phyloP scores from a whole-genome alignment of 2,329 filamentous ascomycete genomes.

The Sporothrix dimorphospora region DNA sequence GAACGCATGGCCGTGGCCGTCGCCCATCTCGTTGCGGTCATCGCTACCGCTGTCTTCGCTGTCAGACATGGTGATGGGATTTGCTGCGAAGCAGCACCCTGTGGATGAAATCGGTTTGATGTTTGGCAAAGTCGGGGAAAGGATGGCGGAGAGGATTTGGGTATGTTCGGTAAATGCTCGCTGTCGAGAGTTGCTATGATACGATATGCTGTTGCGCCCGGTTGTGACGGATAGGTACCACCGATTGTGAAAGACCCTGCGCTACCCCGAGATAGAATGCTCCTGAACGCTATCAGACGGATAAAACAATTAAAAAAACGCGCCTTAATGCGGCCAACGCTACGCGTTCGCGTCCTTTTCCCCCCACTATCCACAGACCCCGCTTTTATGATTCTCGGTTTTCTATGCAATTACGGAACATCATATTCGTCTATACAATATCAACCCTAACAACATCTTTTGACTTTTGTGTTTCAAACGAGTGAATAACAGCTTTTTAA shows the following conservation, averaged over 20 bases:
- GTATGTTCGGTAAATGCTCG: not conserved
- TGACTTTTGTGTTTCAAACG: not conserved
- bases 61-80: not conserved
- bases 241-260: not conserved
- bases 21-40: not conserved
- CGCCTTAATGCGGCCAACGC: not conserved
- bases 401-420: not conserved
- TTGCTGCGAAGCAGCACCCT: not conserved
- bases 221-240: not conserved
- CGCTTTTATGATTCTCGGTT: not conserved
- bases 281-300: not conserved
- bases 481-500: not conserved
- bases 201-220: not conserved
- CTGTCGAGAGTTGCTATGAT: not conserved
- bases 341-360: not conserved
- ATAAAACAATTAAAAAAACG: conserved; percentile 11
- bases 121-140: not conserved
- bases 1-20: not conserved
- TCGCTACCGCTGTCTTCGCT: conserved; percentile 7
- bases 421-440: not conserved
- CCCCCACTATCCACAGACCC: not conserved
- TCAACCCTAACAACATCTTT: not conserved
- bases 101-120: not conserved
- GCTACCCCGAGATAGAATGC: conserved; percentile 13
- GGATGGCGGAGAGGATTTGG: not conserved